These are phyloP conservation scores for Lolium multiflorum DNA, from an alignment of 176 grass and related monocot genomes.

Conservation along the genomic window DNA sequence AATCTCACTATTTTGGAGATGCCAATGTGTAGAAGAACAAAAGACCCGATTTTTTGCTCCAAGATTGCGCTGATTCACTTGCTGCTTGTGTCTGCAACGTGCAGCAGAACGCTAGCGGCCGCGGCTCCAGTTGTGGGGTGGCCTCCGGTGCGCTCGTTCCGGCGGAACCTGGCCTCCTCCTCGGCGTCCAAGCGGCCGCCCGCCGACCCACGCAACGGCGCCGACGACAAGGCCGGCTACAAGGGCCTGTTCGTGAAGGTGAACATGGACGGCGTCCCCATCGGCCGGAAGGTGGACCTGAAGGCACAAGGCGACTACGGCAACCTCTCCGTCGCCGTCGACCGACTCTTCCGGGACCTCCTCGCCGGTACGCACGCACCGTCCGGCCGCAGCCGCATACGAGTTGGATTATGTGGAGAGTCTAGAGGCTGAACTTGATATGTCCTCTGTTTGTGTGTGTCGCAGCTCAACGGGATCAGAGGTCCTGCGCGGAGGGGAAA, in stretches of 20 bases:
- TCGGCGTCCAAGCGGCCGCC: conserved; percentile 44
- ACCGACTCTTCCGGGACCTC: conserved; percentile 73
- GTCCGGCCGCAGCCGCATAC: neutral
- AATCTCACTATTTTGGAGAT: neutral
- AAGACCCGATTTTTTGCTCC: too few relatives aligned
- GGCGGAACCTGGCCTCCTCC: conserved; percentile 58
- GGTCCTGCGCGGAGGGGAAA: too few relatives aligned
- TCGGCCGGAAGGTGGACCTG: conserved; percentile 87
- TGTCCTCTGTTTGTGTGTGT: neutral
- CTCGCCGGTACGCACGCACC: conserved; percentile 53
- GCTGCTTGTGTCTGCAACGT: neutral
- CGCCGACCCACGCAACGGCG: neutral
- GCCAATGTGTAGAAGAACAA: neutral
- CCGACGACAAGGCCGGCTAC: conserved; percentile 10
- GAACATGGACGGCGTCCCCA: conserved; percentile 94
- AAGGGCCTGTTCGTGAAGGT: conserved; percentile 79
- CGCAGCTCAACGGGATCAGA: too few relatives aligned
- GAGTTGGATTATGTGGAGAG: neutral
- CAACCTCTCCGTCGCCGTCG: conserved; percentile 70
- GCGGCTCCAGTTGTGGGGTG: conserved; percentile 75
- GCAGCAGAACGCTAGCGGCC: conserved; percentile 47
- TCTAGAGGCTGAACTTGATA: neutral
- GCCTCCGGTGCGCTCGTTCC: conserved; percentile 82
- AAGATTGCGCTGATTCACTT: neutral
- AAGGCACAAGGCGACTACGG: conserved; percentile 59